Conservation (phyloP, 768 basidiomycete species). For the Amylocystis lapponica region DNA sequence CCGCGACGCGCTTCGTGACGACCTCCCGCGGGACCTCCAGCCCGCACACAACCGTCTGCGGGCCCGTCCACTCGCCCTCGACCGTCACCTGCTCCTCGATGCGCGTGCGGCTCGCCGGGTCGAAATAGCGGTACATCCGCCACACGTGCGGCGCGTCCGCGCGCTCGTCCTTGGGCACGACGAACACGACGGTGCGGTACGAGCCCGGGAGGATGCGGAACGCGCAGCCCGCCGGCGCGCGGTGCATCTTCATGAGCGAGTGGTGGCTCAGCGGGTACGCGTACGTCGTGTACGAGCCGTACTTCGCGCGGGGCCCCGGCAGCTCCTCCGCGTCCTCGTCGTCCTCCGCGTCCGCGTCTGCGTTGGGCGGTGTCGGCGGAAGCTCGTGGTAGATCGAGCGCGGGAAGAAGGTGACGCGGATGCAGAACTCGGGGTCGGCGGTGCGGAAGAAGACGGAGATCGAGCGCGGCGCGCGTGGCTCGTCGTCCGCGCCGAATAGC, state of each 20-base stretch:
- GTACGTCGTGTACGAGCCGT: constrained; percentile 1
- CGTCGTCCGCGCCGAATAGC: background rate
- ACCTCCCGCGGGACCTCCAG: constrained; percentile 6
- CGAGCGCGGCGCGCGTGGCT: constrained; percentile 1
- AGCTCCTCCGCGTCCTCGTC: background rate
- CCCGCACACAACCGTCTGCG: background rate
- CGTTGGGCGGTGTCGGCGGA: constrained; percentile 1
- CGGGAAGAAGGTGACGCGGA: constrained; percentile 9
- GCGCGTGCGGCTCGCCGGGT: constrained; percentile 1
- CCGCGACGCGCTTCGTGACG: constrained; percentile 28
- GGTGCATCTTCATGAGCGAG: background rate
- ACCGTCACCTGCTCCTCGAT: background rate
- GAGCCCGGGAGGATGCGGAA: constrained; percentile 7
- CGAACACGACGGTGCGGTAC: constrained; percentile 7
- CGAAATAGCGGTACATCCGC: constrained; percentile 5
- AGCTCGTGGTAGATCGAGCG: background rate
- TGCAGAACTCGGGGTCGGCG: background rate
- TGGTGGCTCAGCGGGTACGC: background rate
- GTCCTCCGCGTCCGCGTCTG: background rate
- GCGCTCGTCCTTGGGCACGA: constrained; percentile 5
- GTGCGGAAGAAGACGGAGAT: constrained; percentile 2
- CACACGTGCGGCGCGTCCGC: constrained; percentile 8
- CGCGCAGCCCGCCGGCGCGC: background rate
- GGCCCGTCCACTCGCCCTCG: background rate
- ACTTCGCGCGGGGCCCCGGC: background rate